Evolutionary conservation across 2,329 filamentous ascomycete genomes (phyloP).

Genomic region (Trichoderma afroharzianum): DNA sequence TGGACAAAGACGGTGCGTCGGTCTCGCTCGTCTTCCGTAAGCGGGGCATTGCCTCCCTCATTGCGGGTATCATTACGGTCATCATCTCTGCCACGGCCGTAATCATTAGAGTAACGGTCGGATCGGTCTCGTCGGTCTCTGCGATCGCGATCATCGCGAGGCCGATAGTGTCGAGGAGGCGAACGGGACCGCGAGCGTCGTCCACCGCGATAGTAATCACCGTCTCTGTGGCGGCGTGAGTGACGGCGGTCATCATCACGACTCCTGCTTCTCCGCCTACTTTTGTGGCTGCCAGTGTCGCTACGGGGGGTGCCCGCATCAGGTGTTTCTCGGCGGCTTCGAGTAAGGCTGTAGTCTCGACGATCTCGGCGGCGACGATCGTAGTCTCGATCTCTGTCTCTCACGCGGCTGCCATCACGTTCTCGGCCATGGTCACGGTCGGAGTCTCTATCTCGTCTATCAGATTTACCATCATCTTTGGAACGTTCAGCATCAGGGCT

Average conservation of each 20-base stretch:
- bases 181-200: conserved; percentile 68
- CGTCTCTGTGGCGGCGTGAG: conserved; percentile 69
- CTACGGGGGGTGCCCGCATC: conserved; percentile 66
- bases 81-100: conserved; percentile 54
- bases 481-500: conserved; percentile 52
- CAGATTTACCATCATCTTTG: conserved; percentile 28
- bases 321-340: conserved; percentile 46
- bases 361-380: conserved; percentile 48
- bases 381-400: conserved; percentile 50
- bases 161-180: conserved; percentile 57
- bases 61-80: conserved; percentile 41
- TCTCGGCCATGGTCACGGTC: conserved; percentile 41
- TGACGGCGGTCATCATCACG: conserved; percentile 72
- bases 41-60: conserved; percentile 60
- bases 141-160: conserved; percentile 50
- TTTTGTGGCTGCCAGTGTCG: conserved; percentile 76
- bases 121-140: conserved; percentile 48
- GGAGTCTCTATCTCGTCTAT: conserved; percentile 17
- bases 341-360: conserved; percentile 53
- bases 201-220: conserved; percentile 62
- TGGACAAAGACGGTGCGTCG: conserved; percentile 97
- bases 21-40: conserved; percentile 94
- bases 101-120: conserved; percentile 50
- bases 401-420: conserved; percentile 35
- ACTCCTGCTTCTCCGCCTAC: conserved; percentile 75